Base-by-base conservation (phyloP, 2,329 filamentous ascomycete species). In the Xylariaceae sp. region DNA sequence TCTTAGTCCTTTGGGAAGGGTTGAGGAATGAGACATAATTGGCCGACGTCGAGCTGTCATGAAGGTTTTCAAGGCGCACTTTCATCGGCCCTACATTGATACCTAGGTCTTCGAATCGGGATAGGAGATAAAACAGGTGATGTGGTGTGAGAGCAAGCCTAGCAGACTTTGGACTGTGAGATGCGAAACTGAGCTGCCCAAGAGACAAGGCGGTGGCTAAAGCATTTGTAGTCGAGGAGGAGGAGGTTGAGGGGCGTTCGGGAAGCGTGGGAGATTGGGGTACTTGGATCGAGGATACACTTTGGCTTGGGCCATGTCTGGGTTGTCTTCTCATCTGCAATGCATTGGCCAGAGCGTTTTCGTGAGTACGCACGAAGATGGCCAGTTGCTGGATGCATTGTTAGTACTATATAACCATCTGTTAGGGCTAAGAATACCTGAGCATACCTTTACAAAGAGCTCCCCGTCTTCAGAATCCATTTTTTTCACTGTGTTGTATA, bases 11-110 rank as follows among this genome's bases (percentile, higher is more conserved):
- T 59, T 92, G 87, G 20, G 86, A 83, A 59, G 89, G 86, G 63
- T 86, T 85, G 52, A 96, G 77, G 65, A 98, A 98, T 4, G 93
- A 97, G 40, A 97, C 90, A 73, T 97, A 97, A 69, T 93, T 94
- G 58, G 87, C 84, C 19, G 90, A 87, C 5, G 88, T 85, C 3
- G 84, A 83, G 58, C 89, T 89, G 59, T 90, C 87, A 66, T 95
- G 89, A 37, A 98, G 82, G 64, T 95, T 96, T 69, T 98, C 93
- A 56, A 97, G 73, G 25, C 93, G 86, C 49, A 98, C 83, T 63
- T 93, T 96, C 91, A 96, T 95, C 23, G 92, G 90, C 4, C 93
- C 93, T 52, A 97, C 90, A 51, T 85, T 78, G 55, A 97, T 93
- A 48, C 83, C 83, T 49, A 97, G 77, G 53, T 96, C 92, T 71